Base-by-base conservation (phyloP, 2,329 filamentous ascomycete species). In the Cytospora chrysosperma region DNA sequence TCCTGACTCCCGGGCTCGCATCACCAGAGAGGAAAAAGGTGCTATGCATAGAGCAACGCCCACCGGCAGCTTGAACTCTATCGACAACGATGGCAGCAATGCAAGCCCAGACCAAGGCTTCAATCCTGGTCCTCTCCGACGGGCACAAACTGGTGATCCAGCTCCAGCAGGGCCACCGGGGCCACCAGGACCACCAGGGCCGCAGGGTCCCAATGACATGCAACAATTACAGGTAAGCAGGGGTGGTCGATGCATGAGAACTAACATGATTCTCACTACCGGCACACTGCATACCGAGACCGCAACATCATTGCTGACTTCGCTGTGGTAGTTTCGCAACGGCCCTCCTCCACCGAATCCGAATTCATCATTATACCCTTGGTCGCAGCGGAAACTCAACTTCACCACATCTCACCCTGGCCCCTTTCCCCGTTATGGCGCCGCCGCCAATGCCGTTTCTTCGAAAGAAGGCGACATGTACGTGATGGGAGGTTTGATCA, bases 381-480 rank as follows among this genome's bases (percentile, higher is more conserved):
- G 95, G 95, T 97, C 94, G 67, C 92, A 96, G 74, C 88, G 92
- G 65, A 88, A 91, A 62, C 77, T 99, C 59, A 94, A 90, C 68
- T 97, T 97, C 75, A 91, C 91, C 19, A 88, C 92, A 6, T 85
- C 88, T 3, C 88, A 93, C 72, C 85, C 89, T 13, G 93, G 92
- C 69, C 95, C 95, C 0, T 99, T 99, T 70, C 95, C 95, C 17
- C 88, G 95, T 74, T 99, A 99, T 83, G 95, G 95, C 74, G 93
- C 96, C 58, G 95, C 96, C 8, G 94, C 97, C 75, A 99, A 99
- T 75, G 86, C 93, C 0, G 84, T 90, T 19, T 91, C 93, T 27
- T 97, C 93, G 47, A 98, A 98, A 77, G 95, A 99, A 76, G 96
- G 96, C 65, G 92, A 96, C 70, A 91, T 99, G 63, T 99, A 98